These are phyloP conservation scores for Rhododendron molle DNA, from an alignment of 148 eudicot genomes.

Conservation along the genomic window DNA sequence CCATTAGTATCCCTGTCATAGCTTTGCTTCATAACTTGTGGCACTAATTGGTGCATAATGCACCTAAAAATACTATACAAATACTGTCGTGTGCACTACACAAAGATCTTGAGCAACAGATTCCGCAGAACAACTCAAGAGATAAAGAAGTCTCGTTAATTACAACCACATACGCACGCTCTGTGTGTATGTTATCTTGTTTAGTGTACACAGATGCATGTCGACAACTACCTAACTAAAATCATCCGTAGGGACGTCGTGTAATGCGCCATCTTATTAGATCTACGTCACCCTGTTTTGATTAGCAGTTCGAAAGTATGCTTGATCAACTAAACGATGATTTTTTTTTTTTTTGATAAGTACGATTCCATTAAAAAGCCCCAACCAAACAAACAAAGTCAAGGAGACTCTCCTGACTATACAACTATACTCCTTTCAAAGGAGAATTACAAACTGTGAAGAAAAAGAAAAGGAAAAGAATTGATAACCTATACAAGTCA, in stretches of 20 bases:
- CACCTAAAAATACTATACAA: not conserved
- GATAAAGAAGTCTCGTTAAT: not conserved
- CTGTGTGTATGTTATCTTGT: not conserved
- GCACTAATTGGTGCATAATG: not conserved
- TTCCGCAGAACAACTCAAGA: not conserved
- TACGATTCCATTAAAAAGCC: no score
- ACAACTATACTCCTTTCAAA: no score
- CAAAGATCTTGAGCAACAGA: not conserved
- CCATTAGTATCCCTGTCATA: constrained; percentile 2
- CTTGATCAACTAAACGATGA: not conserved
- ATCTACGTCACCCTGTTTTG: not conserved
- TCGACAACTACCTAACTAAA: not conserved
- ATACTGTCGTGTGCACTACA: not conserved
- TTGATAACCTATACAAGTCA: no score
- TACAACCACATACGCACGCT: not conserved
- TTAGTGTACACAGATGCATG: not conserved
- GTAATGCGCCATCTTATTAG: not conserved
- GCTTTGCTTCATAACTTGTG: constrained; percentile 5
- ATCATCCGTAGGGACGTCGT: not conserved
- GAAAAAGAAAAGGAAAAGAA: no score
- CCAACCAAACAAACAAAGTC: no score
- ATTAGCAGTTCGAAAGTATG: not conserved
- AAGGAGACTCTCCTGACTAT: no score
- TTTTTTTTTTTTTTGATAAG: no score
- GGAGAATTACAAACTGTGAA: no score